Percentiles rank a stretch among this genome's conserved stretches.
Evolutionary conservation across 495 filamentous ascomycete genomes (phyloP).

Genomic region (Xylaria flabelliformis): DNA sequence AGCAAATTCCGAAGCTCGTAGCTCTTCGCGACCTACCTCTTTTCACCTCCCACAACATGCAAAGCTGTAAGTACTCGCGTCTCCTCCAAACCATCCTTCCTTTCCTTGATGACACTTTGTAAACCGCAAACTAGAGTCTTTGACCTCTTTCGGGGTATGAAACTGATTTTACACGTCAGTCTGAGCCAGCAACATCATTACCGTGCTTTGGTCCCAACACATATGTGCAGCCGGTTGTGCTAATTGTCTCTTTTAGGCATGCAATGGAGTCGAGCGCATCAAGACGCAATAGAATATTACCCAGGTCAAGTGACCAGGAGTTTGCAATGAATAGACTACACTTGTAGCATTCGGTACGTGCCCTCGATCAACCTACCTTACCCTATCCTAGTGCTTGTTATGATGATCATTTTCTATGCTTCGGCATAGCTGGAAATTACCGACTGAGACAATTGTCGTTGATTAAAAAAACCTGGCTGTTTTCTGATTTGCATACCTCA

Average conservation of each 20-base stretch:
- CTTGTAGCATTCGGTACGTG: constrained; percentile 18
- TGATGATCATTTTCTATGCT: constrained; percentile 84
- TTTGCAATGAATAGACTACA: background rate
- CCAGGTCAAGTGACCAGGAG: constrained; percentile 4
- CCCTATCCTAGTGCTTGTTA: constrained; percentile 33
- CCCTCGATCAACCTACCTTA: background rate
- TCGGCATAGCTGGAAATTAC: constrained; percentile 99
- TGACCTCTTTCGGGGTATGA: constrained; percentile 88
- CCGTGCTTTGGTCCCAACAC: constrained; percentile 7
- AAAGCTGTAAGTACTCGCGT: constrained; percentile 36
- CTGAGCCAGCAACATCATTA: constrained; percentile 65
- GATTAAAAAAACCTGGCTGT: constrained; percentile 87
- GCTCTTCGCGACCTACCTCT: constrained; percentile 17
- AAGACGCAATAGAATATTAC: too few relatives aligned
- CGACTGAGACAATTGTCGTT: constrained; percentile 83
- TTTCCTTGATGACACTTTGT: constrained; percentile 64
- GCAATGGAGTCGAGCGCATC: background rate
- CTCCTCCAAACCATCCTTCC: background rate
- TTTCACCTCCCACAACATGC: constrained; percentile 25
- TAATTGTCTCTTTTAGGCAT: constrained; percentile 36
- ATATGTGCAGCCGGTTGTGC: constrained; percentile 17
- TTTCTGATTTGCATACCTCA: constrained; percentile 69
- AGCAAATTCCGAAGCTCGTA: constrained; percentile 24
- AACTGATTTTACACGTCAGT: constrained; percentile 99
- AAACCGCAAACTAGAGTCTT: constrained; percentile 99